Evolutionary conservation across 169 alveolate genomes (phyloP).

Genomic region (Plasmodium malariae): DNA sequence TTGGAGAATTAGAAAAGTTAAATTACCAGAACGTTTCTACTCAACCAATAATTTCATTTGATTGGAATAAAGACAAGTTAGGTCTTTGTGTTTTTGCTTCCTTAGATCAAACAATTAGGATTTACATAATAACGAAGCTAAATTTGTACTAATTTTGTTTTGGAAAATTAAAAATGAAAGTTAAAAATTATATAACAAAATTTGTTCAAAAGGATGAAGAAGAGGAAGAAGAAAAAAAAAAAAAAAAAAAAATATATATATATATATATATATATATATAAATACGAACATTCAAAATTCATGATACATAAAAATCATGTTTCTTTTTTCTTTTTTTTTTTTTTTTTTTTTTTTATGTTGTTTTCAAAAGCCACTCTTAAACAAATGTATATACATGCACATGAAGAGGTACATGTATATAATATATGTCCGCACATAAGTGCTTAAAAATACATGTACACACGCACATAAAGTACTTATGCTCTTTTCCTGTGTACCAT

Average conservation of each 20-base stretch:
- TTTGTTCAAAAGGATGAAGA: neutral
- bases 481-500: too few species aligned
- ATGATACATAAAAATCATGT: neutral
- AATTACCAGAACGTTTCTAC: conserved; percentile 91
- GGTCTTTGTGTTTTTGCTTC: conserved; percentile 88
- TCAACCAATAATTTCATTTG: conserved; percentile 94
- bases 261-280: conserved; percentile 1
- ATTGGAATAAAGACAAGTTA: conserved; percentile 88
- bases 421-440: too few species aligned
- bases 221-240: neutral
- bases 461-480: too few species aligned
- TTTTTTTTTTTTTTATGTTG: too few species aligned
- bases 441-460: too few species aligned
- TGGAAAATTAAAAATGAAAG: neutral
- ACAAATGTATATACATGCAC: neutral
- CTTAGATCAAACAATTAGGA: conserved; percentile 93
- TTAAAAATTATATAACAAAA: conserved; percentile 17
- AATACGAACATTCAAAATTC: neutral
- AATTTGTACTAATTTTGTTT: conserved; percentile 34
- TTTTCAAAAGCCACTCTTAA: too few species aligned
- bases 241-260: too few species aligned
- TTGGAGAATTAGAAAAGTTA: conserved; percentile 91
- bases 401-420: too few species aligned
- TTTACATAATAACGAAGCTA: conserved; percentile 78
- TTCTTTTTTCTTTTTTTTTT: neutral